Evolutionary conservation across 2,329 filamentous ascomycete species (phyloP).

Genomic region (Colletotrichum cordylinicola): DNA sequence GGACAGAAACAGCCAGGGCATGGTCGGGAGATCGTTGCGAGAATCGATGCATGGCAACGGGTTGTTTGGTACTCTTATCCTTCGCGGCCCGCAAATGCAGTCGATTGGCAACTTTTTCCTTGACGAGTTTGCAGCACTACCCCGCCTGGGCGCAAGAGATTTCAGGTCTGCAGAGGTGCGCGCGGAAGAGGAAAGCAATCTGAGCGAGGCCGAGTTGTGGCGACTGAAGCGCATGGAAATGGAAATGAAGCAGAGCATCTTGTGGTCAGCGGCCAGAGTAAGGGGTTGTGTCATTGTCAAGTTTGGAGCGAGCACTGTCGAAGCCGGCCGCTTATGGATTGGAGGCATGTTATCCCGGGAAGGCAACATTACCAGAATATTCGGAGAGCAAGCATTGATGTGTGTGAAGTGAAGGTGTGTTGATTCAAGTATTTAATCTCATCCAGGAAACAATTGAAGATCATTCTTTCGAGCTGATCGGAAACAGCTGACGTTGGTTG

Average conservation of each 20-base stretch:
- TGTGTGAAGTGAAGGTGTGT: slow-evolving; percentile 57
- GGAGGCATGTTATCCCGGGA: slow-evolving; percentile 76
- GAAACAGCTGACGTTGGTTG: background rate
- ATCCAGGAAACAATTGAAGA: background rate
- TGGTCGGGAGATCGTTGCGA: slow-evolving; percentile 45
- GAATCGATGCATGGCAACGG: slow-evolving; percentile 77
- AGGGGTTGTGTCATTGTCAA: slow-evolving; percentile 90
- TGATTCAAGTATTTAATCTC: slow-evolving; percentile 14
- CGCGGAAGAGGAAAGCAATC: slow-evolving; percentile 36
- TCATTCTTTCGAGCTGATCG: background rate
- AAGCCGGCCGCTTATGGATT: slow-evolving; percentile 83
- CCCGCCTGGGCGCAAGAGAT: slow-evolving; percentile 82
- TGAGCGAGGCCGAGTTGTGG: slow-evolving; percentile 57
- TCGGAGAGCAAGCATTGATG: slow-evolving; percentile 82
- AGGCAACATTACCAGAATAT: slow-evolving; percentile 71
- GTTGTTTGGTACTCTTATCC: slow-evolving; percentile 83
- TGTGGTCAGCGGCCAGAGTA: slow-evolving; percentile 84
- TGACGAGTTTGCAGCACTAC: slow-evolving; percentile 76
- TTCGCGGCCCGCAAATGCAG: slow-evolving; percentile 75
- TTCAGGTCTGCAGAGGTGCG: slow-evolving; percentile 66
- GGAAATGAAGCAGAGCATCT: slow-evolving; percentile 65
- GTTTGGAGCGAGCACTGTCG: slow-evolving; percentile 82
- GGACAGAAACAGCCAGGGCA: slow-evolving; percentile 52
- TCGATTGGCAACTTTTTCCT: slow-evolving; percentile 77
- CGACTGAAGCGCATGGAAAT: slow-evolving; percentile 58